phyloP scores from a whole-genome alignment of 495 filamentous ascomycete species.

The Penicillium cosmopolitanum region DNA sequence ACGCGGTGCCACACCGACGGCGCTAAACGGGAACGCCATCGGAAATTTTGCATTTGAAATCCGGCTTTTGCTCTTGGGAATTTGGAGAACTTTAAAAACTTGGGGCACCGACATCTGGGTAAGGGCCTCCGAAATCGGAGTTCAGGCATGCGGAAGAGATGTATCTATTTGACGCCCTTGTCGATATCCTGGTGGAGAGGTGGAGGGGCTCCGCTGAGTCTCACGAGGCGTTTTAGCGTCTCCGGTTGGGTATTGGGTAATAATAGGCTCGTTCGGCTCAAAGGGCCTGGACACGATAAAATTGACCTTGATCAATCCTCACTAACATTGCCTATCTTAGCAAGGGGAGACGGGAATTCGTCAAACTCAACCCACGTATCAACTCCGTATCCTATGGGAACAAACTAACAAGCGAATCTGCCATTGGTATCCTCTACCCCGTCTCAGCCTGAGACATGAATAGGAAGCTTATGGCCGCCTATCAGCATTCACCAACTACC shows the following conservation, averaged over 20 bases:
- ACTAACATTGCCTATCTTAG: not conserved
- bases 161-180: not conserved
- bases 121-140: slow-evolving; percentile 28
- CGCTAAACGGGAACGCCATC: slow-evolving; percentile 9
- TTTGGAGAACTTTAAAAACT: slow-evolving; percentile 12
- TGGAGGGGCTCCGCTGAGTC: slow-evolving; percentile 3
- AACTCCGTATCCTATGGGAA: not conserved
- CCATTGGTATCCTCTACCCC: not conserved
- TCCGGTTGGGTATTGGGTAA: not conserved
- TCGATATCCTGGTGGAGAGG: slow-evolving; percentile 3
- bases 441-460: slow-evolving; percentile 3
- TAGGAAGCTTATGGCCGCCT: not conserved
- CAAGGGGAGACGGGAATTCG: not conserved
- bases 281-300: slow-evolving; percentile 3
- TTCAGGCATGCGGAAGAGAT: slow-evolving; percentile 6
- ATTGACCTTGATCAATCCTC: not conserved
- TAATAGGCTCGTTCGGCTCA: slow-evolving; percentile 6
- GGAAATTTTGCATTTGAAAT: slow-evolving; percentile 8
- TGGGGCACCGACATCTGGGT: slow-evolving; percentile 10
- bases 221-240: not conserved
- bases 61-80: slow-evolving; percentile 3
- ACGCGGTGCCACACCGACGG: slow-evolving; percentile 2
- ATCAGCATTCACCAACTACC: not conserved
- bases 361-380: not conserved
- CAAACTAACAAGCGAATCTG: not conserved